Evolutionary conservation across 2,329 filamentous ascomycete genomes (phyloP), one percentile per base, ranked within the genome.

Genomic region (Cladophialophora chaetospira): DNA sequence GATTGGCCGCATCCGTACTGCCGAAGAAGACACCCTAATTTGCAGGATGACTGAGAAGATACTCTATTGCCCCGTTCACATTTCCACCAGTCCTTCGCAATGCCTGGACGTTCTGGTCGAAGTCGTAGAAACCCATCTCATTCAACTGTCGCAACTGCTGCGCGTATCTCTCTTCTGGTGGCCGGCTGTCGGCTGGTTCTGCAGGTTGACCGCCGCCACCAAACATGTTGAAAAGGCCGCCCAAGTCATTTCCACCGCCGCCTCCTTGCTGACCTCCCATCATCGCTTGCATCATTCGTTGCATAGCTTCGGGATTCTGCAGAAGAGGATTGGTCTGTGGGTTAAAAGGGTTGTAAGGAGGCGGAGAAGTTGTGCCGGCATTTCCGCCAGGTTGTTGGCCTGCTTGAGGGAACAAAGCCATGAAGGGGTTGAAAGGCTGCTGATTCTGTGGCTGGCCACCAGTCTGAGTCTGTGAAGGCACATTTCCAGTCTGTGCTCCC

Each of bases 91-190:
- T 90, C 67, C 93, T 83, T 72, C 93, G 82, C 68, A 99, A 76
- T 4, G 94, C 94, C 54, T 88, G 86, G 28, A 99, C 85, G 66
- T 99, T 99, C 65, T 89, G 79, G 50, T 99, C 93, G 69, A 97
- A 99, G 70, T 99, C 92, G 71, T 86, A 96, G 75, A 99, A 99
- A 2, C 94, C 94, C 94, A 99, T 99, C 64, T 97, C 94, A 72
- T 99, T 99, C 61, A 99, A 77, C 75, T 97, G 91, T 58, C 91
- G 82, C 47, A 99, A 79, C 74, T 99, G 93, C 28, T 89, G 86
- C 2, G 89, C 91, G 67, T 96, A 99, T 57, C 90, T 81, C 74
- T 97, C 94, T 78, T 99, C 94, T 0, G 94, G 93, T 3, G 94
- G 92, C 61, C 93, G 83, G 68, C 82, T 96, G 74, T 99, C 94